phyloP scores from a whole-genome alignment of 2,329 filamentous ascomycete species.

The Akanthomyces muscarius region DNA sequence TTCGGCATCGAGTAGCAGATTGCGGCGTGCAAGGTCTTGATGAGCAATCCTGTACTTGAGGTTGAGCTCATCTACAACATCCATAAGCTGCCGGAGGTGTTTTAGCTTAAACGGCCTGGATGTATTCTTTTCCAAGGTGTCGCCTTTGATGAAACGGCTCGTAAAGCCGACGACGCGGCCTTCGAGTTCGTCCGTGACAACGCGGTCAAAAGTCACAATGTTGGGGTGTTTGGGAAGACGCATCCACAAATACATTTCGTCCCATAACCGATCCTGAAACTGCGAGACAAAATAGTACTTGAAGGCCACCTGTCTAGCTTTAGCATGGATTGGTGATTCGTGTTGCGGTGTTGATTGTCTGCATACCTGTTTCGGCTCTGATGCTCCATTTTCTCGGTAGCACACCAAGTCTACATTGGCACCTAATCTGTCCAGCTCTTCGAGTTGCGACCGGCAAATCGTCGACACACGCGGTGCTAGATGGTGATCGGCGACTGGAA shows the following conservation, averaged over 20 bases:
- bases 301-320: conserved; percentile 20
- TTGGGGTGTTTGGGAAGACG: conserved; percentile 28
- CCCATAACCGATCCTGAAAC: conserved; percentile 24
- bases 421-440: conserved; percentile 24
- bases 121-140: conserved; percentile 28
- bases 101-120: conserved; percentile 31
- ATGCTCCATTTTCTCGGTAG: too few relatives aligned
- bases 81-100: conserved; percentile 34
- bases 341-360: too few relatives aligned
- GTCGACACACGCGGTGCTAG: conserved; percentile 19
- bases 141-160: conserved; percentile 28
- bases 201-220: conserved; percentile 30
- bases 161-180: conserved; percentile 34
- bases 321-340: neutral
- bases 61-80: conserved; percentile 36
- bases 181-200: conserved; percentile 32
- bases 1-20: conserved; percentile 32
- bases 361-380: conserved; percentile 15
- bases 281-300: conserved; percentile 31
- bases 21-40: conserved; percentile 36
- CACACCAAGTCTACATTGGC: conserved; percentile 27
- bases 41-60: conserved; percentile 34
- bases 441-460: conserved; percentile 19
- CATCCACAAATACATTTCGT: conserved; percentile 32
- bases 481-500: neutral